These are phyloP conservation scores for Prunus armeniaca DNA, from an alignment of 306 rosid species.

Conservation along the genomic window DNA sequence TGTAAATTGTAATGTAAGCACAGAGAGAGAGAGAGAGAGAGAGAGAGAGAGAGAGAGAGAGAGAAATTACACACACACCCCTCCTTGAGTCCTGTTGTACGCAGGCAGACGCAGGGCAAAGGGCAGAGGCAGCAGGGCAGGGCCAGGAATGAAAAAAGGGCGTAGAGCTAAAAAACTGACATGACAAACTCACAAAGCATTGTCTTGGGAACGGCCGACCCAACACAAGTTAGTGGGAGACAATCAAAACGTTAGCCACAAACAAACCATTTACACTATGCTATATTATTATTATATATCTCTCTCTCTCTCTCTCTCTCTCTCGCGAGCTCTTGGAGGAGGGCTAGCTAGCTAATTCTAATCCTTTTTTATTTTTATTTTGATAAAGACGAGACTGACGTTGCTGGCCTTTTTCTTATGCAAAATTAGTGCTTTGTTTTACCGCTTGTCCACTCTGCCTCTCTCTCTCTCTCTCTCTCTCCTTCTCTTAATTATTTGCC, in stretches of 20 bases:
- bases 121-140: background rate
- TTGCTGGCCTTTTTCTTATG: conserved; percentile 45
- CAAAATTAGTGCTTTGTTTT: conserved; percentile 36
- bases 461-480: background rate
- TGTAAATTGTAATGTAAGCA: too few species aligned
- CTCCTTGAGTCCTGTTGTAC: too few species aligned
- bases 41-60: too few species aligned
- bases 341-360: background rate
- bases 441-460: conserved; percentile 3
- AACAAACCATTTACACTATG: background rate
- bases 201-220: conserved; percentile 67
- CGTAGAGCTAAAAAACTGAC: conserved; percentile 25
- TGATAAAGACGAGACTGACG: conserved; percentile 34
- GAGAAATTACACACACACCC: too few species aligned
- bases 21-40: too few species aligned
- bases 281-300: too few species aligned
- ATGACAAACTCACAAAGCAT: conserved; percentile 49
- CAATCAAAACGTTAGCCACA: conserved; percentile 46
- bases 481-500: background rate
- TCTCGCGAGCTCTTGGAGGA: too few species aligned
- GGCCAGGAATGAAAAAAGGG: background rate
- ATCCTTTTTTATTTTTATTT: background rate
- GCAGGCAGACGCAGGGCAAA: too few species aligned
- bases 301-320: too few species aligned
- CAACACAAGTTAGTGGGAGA: conserved; percentile 59